Percentiles rank a stretch among this genome's conserved stretches.
These are phyloP conservation scores for Balansia obtecta DNA, from an alignment of 2,329 filamentous ascomycete genomes.

Conservation along the genomic window DNA sequence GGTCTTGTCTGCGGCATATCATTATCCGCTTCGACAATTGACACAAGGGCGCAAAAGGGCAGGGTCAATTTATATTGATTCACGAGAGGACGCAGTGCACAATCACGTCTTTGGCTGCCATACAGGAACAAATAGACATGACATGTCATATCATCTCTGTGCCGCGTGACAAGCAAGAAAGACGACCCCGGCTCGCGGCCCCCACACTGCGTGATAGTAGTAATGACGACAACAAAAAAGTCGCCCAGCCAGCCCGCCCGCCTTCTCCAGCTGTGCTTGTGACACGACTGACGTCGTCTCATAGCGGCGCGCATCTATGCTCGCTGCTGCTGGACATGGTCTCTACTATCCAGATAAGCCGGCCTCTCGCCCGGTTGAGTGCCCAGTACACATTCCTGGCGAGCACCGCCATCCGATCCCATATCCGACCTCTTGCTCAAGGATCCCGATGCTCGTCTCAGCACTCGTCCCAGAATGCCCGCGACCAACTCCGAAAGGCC, in stretches of 20 bases:
- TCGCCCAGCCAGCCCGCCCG: background rate
- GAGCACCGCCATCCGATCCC: background rate
- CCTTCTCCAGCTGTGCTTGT: background rate
- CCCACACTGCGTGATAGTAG: background rate
- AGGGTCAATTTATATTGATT: background rate
- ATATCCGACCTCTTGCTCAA: conserved; percentile 10
- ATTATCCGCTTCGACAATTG: too few species aligned
- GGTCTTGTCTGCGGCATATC: too few species aligned
- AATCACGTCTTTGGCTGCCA: background rate
- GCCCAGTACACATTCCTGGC: background rate
- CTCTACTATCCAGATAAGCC: background rate
- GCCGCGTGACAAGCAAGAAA: background rate
- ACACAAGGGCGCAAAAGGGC: background rate
- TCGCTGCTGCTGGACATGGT: background rate
- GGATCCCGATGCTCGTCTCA: conserved; percentile 9
- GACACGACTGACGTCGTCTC: too few species aligned
- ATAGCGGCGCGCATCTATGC: background rate
- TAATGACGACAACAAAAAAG: background rate
- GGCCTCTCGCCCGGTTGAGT: background rate
- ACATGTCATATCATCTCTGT: too few species aligned
- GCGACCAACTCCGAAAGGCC: conserved; percentile 18
- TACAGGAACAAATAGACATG: too few species aligned
- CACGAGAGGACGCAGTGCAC: background rate
- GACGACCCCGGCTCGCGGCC: too few species aligned
- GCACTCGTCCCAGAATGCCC: conserved; percentile 10